Evolutionary conservation across 139 green algal species (phyloP), one percentile per base, ranked within the genome.

Genomic region (Micractinium conductrix): DNA sequence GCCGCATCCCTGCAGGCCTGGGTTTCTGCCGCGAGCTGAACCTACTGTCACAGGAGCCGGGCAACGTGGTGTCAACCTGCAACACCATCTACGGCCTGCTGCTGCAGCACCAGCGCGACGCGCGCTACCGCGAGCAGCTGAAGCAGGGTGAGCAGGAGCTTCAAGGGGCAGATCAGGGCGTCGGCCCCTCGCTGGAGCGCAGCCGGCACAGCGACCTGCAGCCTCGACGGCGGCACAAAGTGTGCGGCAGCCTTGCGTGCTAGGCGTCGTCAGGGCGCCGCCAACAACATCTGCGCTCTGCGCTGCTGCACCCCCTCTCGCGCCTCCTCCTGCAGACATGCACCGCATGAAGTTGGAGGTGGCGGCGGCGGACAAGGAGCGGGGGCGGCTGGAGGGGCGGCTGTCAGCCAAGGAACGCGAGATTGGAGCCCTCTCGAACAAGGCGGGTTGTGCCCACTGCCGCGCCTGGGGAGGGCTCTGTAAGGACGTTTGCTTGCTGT

Each of bases 351-450:
- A 80, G 50, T 67, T 70, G 37, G 71, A 89, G 40, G 22, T 91
- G 48, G 26, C 50, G 4, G 67, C 70, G 1, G 74, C 62, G 4
- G 85, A 89, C 67, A 82, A 84, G 44, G 83, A 90, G 53, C 69
- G 78, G 2, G 43, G 79, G 28, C 55, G 80, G 28, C 65, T 92
- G 67, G 50, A 78, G 71, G 50, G 30, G 2, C 82, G 76, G 16
- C 58, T 94, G 67, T 60, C 79, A 21, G 79, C 85, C 19, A 91
- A 88, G 70, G 90, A 94, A 38, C 72, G 88, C 22, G 91, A 93
- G 58, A 84, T 94, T 28, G 86, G 80, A 19, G 82, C 53, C 0
- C 62, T 93, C 21, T 43, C 67, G 22, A 91, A 87, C 78, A 87
- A 90, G 85, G n/a, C n/a, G n/a, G n/a, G n/a, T n/a, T n/a, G n/a